Base-by-base conservation (phyloP, 768 basidiomycete species). In the Panaeolus papilionaceus region DNA sequence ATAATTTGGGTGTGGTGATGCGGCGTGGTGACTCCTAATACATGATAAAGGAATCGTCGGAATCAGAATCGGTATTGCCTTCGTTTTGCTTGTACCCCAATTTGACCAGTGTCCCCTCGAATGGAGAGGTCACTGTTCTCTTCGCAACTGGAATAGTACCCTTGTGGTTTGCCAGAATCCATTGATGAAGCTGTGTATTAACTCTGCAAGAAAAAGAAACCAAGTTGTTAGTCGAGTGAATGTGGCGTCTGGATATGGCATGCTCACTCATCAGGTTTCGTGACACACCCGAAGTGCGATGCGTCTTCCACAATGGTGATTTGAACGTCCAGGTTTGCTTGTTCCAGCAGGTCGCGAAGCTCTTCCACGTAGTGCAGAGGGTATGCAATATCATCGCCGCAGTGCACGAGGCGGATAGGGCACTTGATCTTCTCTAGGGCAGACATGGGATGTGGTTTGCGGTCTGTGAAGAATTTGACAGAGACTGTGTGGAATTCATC, bases 201-300 rank as follows among this genome's bases (percentile, higher is more conserved):
- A 80, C 71, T 64, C 79, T 80, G 68, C 26, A 10, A 51, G 28
- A 54, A 14, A 38, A 40, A 33, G 58, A 42, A 64, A 42, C 26
- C 12, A 20, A 37, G 39, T 6, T 14, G 42, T 26, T 62, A n/a
- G 63, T 18, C 18, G 23, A 28, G 28, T 12, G 18, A 26, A 45
- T 1, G 18, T 26, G 11, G 12, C 58, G 37, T 33, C 33, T 33
- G 7, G 61, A 11, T 63, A 47, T 38, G 39, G 45, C 9, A 8
- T 38, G 72, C 74, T 65, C 54, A 81, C 79, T 73, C 67, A 18
- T 75, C 70, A 12, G 76, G 67, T 65, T 82, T 74, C 12, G 79
- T 81, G 9, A 79, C 75, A 51, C 71, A 71, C 2, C 81, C 81
- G 61, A 80, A 81, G 68, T 82, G 81, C 2, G 80, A 77, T 8